A percentile compares a stretch with the other conserved stretches of the same genome.
Evolutionary conservation across 345 rosid species (phyloP).

Genomic region (Adansonia digitata): DNA sequence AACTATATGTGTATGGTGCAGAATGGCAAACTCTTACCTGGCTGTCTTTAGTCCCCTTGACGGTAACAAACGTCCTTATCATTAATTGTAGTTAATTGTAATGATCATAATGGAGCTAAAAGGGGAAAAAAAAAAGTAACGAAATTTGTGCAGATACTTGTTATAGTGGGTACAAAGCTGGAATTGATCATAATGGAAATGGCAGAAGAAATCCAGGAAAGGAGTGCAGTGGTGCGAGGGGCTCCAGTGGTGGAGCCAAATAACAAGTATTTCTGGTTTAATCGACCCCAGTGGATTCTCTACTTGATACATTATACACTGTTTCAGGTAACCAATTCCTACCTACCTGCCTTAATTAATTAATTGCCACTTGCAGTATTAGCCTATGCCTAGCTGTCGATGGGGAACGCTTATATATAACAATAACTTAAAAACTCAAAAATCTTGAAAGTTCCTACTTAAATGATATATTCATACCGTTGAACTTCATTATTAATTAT

Average conservation of each 20-base stretch:
- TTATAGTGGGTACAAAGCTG: conserved; percentile 51
- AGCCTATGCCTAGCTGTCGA: too few species aligned
- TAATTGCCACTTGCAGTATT: neutral
- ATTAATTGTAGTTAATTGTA: neutral
- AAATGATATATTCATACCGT: too few species aligned
- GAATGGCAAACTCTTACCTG: conserved; percentile 48
- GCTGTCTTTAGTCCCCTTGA: conserved; percentile 35
- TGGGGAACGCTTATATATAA: too few species aligned
- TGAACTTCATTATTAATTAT: too few species aligned
- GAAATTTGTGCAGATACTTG: conserved; percentile 35
- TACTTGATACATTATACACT: conserved; percentile 39
- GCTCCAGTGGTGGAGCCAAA: conserved; percentile 52
- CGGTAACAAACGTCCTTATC: conserved; percentile 14
- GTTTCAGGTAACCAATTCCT: conserved; percentile 27
- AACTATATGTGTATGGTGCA: conserved; percentile 16
- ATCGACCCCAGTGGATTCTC: conserved; percentile 48
- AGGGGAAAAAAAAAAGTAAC: neutral
- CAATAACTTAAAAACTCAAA: too few species aligned
- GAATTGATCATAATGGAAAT: conserved; percentile 50
- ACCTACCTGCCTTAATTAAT: neutral
- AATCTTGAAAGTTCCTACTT: too few species aligned
- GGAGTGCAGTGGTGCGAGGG: conserved; percentile 37
- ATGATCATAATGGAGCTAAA: neutral
- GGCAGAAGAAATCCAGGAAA: conserved; percentile 45
- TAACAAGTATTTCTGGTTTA: conserved; percentile 59